Base-by-base conservation (phyloP, 208 protist species). In the Crithidia mellificae region DNA sequence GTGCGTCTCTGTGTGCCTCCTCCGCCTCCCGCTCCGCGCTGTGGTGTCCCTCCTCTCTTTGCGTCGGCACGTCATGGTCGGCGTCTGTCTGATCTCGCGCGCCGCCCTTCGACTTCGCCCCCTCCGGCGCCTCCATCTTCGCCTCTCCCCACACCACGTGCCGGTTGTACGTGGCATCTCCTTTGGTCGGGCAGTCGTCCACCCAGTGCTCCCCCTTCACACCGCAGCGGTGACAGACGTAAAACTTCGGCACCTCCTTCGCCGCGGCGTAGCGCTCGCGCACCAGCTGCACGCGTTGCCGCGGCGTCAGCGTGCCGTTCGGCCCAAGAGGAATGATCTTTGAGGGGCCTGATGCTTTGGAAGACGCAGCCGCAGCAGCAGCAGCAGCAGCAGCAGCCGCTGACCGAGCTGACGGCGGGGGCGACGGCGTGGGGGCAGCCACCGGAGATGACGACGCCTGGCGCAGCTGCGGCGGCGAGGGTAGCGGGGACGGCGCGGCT, bases 221-320 rank as follows among this genome's bases (percentile, higher is more conserved):
- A 2, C 90, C 83, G 64, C 90, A 95, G 51, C 87, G 84, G 64
- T 88, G 56, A 68, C 90, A 95, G 7, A 95, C 86, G 67, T 95
- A 92, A 65, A 92, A 95, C 34, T 70, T 75, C 30, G 85, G 82
- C 50, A 92, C 90, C 20, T 78, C 68, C 27, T 68, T 77, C 17
- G 87, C 65, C 8, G 83, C 71, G n/a, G 71, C 74, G 71, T 90
- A 90, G 17, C 72, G 73, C 59, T 93, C 79, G 2, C 80, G 81
- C 49, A 90, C 74, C n/a, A 92, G 78, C 51, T 92, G 87, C 39
- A 92, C 81, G 22, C 74, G 72, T 55, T 92, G 87, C 53, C 69
- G 67, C 27, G 75, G 71, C 3, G 83, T 90, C n/a, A 90, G 68
- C 12, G 79, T 86, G 14, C 87, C 87, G 55, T 92, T 88, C 38